Base-by-base conservation (phyloP, 768 basidiomycete genomes). In the Boletus bicolor region DNA sequence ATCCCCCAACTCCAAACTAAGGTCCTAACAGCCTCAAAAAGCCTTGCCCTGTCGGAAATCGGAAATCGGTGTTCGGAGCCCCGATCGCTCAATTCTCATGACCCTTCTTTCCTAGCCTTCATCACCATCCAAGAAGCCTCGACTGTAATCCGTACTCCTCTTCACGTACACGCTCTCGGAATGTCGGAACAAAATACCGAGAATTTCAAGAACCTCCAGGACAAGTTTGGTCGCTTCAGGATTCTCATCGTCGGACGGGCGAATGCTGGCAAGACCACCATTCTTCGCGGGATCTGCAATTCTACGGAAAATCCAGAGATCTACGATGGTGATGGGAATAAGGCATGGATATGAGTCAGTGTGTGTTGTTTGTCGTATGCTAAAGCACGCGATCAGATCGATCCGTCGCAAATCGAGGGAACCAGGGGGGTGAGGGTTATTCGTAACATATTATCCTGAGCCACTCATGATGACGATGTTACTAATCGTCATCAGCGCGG, bases 241-340 rank as follows among this genome's bases (percentile, higher is more conserved):
- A 37, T 44, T 26, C 51, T 53, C 1, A 10, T 57, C 42, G 8
- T 44, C 12, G 45, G 57, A 17, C 47, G 53, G 7, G 53, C 53
- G 2, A 50, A 49, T 9, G 46, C n/a, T n/a, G n/a, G n/a, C n/a
- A n/a, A n/a, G n/a, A n/a, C n/a, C n/a, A n/a, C n/a, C n/a, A n/a
- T n/a, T n/a, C n/a, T n/a, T n/a, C n/a, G n/a, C n/a, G n/a, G n/a
- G n/a, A n/a, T n/a, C n/a, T n/a, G n/a, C n/a, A 32, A 57, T 47
- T 11, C 56, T 0, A 54, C 36, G 12, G 47, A 57, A 21, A 21
- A 41, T 4, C 57, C 53, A 35, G 49, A 58, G 39, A 47, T 55
- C 47, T 51, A 37, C 8, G 44, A 58, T 7, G 14, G 44, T 2
- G 7, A 55, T 21, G 44, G 57, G 19, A 58, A 51, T 42, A 38